Conservation (phyloP, 805 yeast species). For the Monosporozyma yasuniensis region DNA sequence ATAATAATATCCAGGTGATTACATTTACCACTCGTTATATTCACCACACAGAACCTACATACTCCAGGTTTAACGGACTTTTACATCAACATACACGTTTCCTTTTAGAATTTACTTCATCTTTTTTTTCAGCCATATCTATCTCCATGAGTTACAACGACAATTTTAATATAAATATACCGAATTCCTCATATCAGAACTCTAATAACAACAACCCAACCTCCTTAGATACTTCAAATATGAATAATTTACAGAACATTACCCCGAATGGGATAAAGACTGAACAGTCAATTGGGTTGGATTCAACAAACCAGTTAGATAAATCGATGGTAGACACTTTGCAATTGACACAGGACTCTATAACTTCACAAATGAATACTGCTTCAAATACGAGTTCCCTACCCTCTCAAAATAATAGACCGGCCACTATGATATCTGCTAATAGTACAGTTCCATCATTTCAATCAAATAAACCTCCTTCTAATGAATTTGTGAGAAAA, state of each 20-base stretch:
- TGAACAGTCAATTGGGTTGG: not conserved
- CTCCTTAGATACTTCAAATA: not conserved
- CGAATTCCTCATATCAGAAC: not conserved
- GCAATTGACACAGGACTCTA: not conserved
- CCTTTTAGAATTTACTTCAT: not conserved
- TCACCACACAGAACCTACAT: not conserved
- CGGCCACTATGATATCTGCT: not conserved
- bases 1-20: not conserved
- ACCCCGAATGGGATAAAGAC: not conserved
- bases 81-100: not conserved
- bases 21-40: not conserved
- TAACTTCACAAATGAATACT: not conserved
- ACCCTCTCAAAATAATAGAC: not conserved
- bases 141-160: not conserved
- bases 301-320: not conserved
- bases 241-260: not conserved
- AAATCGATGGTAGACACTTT: not conserved
- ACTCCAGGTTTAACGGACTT: not conserved
- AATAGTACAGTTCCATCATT: not conserved
- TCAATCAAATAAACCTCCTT: slow-evolving; percentile 24
- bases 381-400: not conserved
- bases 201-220: not conserved
- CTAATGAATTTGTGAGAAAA: slow-evolving; percentile 75
- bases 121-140: not conserved
- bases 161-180: not conserved